Evolutionary conservation across 345 rosid species (phyloP).

Genomic region (Orychophragmus violaceus): DNA sequence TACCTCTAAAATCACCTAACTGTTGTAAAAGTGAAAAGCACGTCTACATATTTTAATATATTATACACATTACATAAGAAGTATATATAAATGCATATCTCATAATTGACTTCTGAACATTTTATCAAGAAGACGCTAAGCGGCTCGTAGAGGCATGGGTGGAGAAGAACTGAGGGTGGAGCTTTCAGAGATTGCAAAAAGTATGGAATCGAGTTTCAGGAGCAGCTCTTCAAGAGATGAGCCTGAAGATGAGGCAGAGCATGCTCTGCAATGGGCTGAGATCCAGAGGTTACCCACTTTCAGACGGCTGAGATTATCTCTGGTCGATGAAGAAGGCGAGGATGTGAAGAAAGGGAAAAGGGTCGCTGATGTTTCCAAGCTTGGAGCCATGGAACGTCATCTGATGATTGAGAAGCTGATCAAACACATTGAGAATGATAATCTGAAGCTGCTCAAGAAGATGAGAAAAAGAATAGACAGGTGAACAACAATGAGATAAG

Average conservation of each 20-base stretch:
- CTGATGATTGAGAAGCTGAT: slow-evolving; percentile 57
- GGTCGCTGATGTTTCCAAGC: slow-evolving; percentile 50
- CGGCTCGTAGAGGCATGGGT: slow-evolving; percentile 11
- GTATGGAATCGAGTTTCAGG: slow-evolving; percentile 41
- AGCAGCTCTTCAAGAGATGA: slow-evolving; percentile 31
- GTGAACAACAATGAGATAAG: slow-evolving; percentile 23
- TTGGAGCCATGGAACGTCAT: slow-evolving; percentile 48
- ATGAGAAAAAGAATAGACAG: slow-evolving; percentile 46
- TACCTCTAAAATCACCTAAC: slow-evolving; percentile 9
- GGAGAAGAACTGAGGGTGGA: slow-evolving; percentile 39
- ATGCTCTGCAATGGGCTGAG: slow-evolving; percentile 55
- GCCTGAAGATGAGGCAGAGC: slow-evolving; percentile 32
- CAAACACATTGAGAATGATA: slow-evolving; percentile 61
- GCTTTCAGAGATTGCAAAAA: slow-evolving; percentile 47
- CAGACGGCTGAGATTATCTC: slow-evolving; percentile 49
- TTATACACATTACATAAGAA: background rate
- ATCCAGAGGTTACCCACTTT: slow-evolving; percentile 65
- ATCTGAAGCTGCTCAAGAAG: slow-evolving; percentile 46
- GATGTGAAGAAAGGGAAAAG: slow-evolving; percentile 17
- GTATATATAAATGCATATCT: background rate
- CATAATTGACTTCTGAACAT: background rate
- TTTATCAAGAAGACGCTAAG: background rate
- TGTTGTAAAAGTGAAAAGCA: background rate
- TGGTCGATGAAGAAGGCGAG: slow-evolving; percentile 31
- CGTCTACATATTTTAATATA: background rate